These are phyloP conservation scores for Pichia sp. DNA, from an alignment of 1,139 yeast species.

Conservation along the genomic window DNA sequence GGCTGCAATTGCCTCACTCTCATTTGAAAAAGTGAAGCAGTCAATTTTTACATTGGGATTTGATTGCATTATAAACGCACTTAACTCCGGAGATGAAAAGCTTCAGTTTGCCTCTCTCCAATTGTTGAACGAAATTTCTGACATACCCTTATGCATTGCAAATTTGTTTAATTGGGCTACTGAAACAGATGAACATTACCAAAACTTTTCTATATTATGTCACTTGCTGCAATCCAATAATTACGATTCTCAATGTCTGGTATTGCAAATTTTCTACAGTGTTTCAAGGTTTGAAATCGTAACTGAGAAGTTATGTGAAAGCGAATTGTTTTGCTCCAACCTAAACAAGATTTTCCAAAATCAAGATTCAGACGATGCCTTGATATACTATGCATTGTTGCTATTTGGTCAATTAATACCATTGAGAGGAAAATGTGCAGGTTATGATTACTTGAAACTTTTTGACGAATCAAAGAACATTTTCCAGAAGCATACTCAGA, in stretches of 20 bases:
- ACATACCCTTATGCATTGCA: conserved; percentile 43
- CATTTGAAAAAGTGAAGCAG: conserved; percentile 23
- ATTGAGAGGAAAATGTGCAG: background rate
- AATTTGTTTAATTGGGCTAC: conserved; percentile 44
- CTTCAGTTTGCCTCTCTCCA: conserved; percentile 48
- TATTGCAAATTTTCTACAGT: conserved; percentile 10
- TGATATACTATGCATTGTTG: conserved; percentile 9
- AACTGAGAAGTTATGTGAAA: conserved; percentile 33
- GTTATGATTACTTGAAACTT: background rate
- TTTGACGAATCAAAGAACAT: conserved; percentile 6
- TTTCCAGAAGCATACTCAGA: background rate
- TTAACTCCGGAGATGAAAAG: conserved; percentile 34
- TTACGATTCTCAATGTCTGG: conserved; percentile 12
- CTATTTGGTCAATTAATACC: conserved; percentile 5
- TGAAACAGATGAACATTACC: conserved; percentile 20
- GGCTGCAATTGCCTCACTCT: conserved; percentile 26
- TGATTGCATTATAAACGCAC: conserved; percentile 37
- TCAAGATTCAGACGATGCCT: conserved; percentile 31
- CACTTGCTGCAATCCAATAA: conserved; percentile 11
- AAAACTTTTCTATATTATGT: conserved; percentile 34
- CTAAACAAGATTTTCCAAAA: conserved; percentile 34
- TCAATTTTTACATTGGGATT: conserved; percentile 39
- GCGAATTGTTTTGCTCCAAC: conserved; percentile 30
- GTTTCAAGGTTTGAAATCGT: conserved; percentile 39
- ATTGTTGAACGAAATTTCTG: conserved; percentile 43